Evolutionary conservation across 306 rosid species (phyloP).

Genomic region (Hippophae tibetana): DNA sequence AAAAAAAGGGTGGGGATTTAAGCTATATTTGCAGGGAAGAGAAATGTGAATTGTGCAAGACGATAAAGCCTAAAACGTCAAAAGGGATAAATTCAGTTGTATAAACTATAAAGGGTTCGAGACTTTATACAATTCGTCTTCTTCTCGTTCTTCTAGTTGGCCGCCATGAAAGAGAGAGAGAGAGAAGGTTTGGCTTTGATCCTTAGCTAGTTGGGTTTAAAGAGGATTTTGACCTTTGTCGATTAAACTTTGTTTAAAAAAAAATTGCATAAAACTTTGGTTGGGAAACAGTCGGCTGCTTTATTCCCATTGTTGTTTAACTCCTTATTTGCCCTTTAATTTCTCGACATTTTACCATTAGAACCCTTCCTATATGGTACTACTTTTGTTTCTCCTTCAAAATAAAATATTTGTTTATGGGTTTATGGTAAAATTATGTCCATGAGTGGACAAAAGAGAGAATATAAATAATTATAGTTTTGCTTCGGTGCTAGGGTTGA

Average conservation of each 20-base stretch:
- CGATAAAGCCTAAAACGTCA: slow-evolving; percentile 19
- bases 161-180: slow-evolving; percentile 33
- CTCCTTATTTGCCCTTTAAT: no score
- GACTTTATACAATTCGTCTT: slow-evolving; percentile 12
- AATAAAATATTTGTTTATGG: no score
- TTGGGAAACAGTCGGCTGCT: no score
- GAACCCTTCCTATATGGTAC: no score
- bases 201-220: slow-evolving; percentile 39
- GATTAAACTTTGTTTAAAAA: neutral
- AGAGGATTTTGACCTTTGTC: slow-evolving; percentile 36
- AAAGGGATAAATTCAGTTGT: slow-evolving; percentile 18
- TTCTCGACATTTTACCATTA: no score
- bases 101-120: neutral
- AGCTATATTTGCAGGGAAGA: slow-evolving; percentile 7
- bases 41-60: neutral
- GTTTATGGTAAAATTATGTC: no score
- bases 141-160: slow-evolving; percentile 26
- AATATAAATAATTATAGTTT: no score
- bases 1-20: neutral
- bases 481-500: neutral
- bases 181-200: slow-evolving; percentile 2
- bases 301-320: no score
- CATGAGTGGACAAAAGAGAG: no score
- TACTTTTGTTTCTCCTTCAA: no score
- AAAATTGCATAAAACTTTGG: no score